These are phyloP conservation scores for Grosmannia huntii DNA, from an alignment of 2,329 filamentous ascomycete species.

Conservation along the genomic window DNA sequence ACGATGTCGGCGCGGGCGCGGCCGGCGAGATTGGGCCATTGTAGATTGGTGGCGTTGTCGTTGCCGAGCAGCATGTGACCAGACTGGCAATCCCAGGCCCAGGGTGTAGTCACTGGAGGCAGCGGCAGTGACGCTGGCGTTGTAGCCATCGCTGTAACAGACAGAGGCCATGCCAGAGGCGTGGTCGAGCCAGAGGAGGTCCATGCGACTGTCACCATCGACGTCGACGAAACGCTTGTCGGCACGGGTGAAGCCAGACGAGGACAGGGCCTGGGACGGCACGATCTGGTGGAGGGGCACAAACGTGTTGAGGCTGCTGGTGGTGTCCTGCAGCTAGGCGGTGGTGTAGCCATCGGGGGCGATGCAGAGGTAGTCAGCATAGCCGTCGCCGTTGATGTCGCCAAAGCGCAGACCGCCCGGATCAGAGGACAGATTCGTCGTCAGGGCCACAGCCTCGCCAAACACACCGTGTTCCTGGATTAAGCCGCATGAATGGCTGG, in stretches of 20 bases:
- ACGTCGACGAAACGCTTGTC: constrained; percentile 6
- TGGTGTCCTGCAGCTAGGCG: constrained; percentile 9
- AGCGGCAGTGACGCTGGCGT: not conserved
- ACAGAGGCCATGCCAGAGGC: constrained; percentile 16
- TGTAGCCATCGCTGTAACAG: constrained; percentile 14
- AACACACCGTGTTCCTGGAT: not conserved
- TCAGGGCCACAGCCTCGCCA: not conserved
- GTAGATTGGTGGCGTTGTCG: not conserved
- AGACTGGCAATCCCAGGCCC: not conserved
- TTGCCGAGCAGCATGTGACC: not conserved
- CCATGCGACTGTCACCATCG: constrained; percentile 17
- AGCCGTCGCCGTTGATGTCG: constrained; percentile 3
- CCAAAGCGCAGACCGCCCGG: not conserved
- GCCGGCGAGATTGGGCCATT: not conserved
- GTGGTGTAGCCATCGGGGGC: constrained; percentile 15
- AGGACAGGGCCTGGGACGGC: constrained; percentile 5
- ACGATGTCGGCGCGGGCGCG: not conserved
- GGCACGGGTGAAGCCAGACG: not conserved
- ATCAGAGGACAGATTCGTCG: not conserved
- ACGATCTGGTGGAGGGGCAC: constrained; percentile 17
- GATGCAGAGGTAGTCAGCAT: constrained; percentile 22
- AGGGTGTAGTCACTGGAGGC: not conserved
- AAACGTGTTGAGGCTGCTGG: not conserved
- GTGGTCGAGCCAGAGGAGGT: constrained; percentile 18
- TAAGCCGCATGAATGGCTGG: not conserved